These are phyloP conservation scores for Agaricus bisporus DNA, from an alignment of 768 basidiomycete species.

Conservation along the genomic window DNA sequence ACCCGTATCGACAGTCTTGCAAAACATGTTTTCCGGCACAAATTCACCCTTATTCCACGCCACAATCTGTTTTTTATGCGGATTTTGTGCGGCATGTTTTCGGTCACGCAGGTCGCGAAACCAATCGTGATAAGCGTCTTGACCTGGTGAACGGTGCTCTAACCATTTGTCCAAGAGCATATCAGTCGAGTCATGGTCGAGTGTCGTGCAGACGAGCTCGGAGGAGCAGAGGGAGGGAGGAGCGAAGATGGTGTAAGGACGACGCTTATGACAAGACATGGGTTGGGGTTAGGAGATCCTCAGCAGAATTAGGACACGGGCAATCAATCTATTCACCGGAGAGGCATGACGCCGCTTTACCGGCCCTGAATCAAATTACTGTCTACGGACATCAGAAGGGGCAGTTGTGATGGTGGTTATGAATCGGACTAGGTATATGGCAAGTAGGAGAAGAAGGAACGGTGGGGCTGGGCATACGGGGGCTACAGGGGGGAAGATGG, in stretches of 20 bases:
- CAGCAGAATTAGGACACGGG: constrained; percentile 5
- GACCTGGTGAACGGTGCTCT: constrained; percentile 53
- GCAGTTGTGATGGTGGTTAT: not conserved
- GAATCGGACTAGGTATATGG: not conserved
- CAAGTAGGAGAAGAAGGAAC: not conserved
- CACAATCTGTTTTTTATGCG: constrained; percentile 43
- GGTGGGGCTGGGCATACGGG: not conserved
- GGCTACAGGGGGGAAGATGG: not conserved
- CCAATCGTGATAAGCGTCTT: constrained; percentile 75
- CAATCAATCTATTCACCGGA: constrained; percentile 11
- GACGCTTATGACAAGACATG: constrained; percentile 36
- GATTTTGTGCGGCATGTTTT: constrained; percentile 41
- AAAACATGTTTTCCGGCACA: constrained; percentile 74
- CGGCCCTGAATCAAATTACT: constrained; percentile 10
- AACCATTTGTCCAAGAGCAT: constrained; percentile 83
- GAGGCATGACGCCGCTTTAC: constrained; percentile 4
- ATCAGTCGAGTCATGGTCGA: constrained; percentile 72
- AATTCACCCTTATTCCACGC: constrained; percentile 71
- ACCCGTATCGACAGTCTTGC: constrained; percentile 72
- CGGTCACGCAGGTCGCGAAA: constrained; percentile 65
- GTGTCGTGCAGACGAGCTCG: constrained; percentile 72
- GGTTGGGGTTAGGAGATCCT: not conserved
- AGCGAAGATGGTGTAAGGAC: constrained; percentile 56
- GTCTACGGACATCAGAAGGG: constrained; percentile 1
- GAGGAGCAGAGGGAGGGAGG: constrained; percentile 68